A percentile compares a stretch with the other conserved stretches of the same genome.
These are phyloP conservation scores for Parasitella parasitica DNA, from an alignment of 371 early-diverging fungal genomes.

Conservation along the genomic window DNA sequence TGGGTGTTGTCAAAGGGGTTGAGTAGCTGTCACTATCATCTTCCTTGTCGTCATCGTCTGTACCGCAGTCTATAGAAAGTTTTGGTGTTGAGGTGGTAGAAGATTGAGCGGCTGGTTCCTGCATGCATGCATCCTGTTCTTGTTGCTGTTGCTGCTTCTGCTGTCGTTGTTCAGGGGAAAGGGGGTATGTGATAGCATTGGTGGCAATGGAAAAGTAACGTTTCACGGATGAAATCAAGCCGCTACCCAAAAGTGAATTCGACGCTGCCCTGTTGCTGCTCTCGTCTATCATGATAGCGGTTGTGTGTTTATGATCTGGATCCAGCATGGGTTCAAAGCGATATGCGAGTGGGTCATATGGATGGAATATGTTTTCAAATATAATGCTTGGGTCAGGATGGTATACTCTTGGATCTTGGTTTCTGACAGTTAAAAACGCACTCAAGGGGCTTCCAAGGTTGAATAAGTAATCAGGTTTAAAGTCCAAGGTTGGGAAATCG, in stretches of 20 bases:
- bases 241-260: too few species aligned
- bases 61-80: not conserved
- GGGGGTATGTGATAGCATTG: not conserved
- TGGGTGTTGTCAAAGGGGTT: not conserved
- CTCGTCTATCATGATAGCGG: slow-evolving; percentile 42
- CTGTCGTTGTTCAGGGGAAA: slow-evolving; percentile 8
- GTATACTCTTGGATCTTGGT: slow-evolving; percentile 52
- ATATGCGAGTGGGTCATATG: slow-evolving; percentile 64
- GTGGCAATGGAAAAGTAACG: slow-evolving; percentile 3
- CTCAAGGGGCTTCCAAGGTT: slow-evolving; percentile 63
- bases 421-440: slow-evolving; percentile 63
- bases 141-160: slow-evolving; percentile 19
- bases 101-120: slow-evolving; percentile 13
- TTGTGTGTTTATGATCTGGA: slow-evolving; percentile 32
- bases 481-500: slow-evolving; percentile 47
- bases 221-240: slow-evolving; percentile 3
- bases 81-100: slow-evolving; percentile 19
- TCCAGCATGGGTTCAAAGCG: slow-evolving; percentile 47
- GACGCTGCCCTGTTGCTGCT: too few species aligned
- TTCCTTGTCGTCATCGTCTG: slow-evolving; percentile 3
- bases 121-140: slow-evolving; percentile 1
- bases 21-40: not conserved
- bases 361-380: slow-evolving; percentile 67
- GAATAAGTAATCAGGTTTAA: slow-evolving; percentile 58
- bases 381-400: slow-evolving; percentile 48